Percentiles rank a stretch among this genome's conserved stretches.
Conservation (phyloP, 2,329 filamentous ascomycete species). For the Emydomyces testavorans region DNA sequence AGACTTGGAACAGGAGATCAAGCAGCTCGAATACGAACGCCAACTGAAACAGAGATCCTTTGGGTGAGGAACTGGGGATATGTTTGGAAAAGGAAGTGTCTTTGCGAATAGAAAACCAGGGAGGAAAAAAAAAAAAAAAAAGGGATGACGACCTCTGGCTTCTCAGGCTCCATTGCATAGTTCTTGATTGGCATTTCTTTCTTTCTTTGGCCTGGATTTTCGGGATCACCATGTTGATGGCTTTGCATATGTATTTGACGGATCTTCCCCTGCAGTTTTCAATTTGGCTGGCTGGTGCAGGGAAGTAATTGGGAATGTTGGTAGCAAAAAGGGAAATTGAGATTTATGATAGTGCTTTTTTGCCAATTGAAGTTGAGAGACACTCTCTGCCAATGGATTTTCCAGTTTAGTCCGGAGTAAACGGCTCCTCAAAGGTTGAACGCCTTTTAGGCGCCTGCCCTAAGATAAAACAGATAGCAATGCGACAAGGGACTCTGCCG, state of each 20-base stretch:
- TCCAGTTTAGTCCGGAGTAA: neutral
- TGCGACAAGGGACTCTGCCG: constrained; percentile 5
- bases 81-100: constrained; percentile 1
- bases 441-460: neutral
- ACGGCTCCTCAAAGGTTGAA: neutral
- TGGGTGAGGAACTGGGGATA: constrained; percentile 19
- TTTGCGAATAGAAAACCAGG: too few relatives aligned
- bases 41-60: constrained; percentile 29
- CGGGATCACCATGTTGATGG: constrained; percentile 15
- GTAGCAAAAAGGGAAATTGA: constrained; percentile 13
- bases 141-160: constrained; percentile 11
- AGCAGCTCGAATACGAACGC: constrained; percentile 50
- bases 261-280: constrained; percentile 9
- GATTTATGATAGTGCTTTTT: constrained; percentile 18
- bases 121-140: neutral
- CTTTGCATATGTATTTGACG: constrained; percentile 5
- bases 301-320: constrained; percentile 10
- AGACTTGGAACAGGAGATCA: constrained; percentile 58
- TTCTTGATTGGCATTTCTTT: constrained; percentile 16
- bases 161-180: constrained; percentile 15
- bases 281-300: constrained; percentile 12
- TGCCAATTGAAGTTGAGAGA: constrained; percentile 14
- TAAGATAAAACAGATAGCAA: constrained; percentile 5
- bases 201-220: constrained; percentile 12
- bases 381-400: constrained; percentile 16